Evolutionary conservation across 2,329 filamentous ascomycete genomes (phyloP), one percentile per base, ranked within the genome.

Genomic region (Teratosphaeria destructans): DNA sequence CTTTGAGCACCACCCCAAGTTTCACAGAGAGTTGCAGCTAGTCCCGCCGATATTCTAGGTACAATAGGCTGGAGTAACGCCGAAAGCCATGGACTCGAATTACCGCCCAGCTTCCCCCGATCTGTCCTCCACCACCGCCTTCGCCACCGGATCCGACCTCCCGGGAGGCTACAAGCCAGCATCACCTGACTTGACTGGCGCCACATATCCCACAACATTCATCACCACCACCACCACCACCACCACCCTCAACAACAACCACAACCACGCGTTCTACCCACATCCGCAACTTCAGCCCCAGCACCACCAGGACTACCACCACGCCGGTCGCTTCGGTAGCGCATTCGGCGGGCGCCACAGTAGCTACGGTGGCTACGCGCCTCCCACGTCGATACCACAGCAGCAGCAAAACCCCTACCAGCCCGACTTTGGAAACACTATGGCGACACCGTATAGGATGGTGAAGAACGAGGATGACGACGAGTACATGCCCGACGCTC

Each of bases 401-500:
- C 57, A 56, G 57, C 65, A 52, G 37, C 57, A 62, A 56, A 57
- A 58, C 54, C 62, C 56, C 3, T 60, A 63, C 52, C 63, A 66
- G 12, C 62, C 65, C 23, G 27, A 16, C 11, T 26, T 37, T 4
- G 27, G n/a, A 8, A 16, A 16, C 27, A 54, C 10, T 19, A 29
- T 27, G 27, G 11, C 23, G 10, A 29, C 39, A 62, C 60, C 55
- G 35, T 54, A 57, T 52, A 39, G 56, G 27, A 58, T 11, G 7
- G 26, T n/a, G 26, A 55, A 59, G 39, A 26, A 59, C 55, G 64
- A 67, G 52, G 66, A 70, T 47, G 70, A 71, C 53, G 68, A 72
- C 60, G 68, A 72, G 23, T 70, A 65, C 60, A 65, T 69, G 57
- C 69, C 70, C 12, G 67, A 71, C 39, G 64, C 64, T 19, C 60